These are phyloP conservation scores for Periconia digitata DNA, from an alignment of 2,329 filamentous ascomycete species.

Conservation along the genomic window DNA sequence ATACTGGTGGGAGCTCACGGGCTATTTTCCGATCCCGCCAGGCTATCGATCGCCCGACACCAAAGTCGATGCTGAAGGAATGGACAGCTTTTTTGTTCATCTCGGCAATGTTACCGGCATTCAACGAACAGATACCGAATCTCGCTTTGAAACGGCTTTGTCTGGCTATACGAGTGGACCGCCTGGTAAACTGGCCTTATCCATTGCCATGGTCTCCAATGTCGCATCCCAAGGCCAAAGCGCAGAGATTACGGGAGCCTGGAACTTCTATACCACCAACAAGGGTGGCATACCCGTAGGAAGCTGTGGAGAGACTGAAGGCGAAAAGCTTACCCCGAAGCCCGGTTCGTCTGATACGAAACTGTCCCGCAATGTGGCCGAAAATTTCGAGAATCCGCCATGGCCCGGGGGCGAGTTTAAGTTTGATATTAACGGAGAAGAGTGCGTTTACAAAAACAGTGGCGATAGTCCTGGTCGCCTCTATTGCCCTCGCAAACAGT, in stretches of 20 bases:
- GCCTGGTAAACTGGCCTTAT: slow-evolving; percentile 10
- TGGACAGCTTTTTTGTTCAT: not conserved
- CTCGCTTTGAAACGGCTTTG: not conserved
- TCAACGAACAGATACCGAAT: not conserved
- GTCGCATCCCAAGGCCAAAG: slow-evolving; percentile 8
- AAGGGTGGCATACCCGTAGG: slow-evolving; percentile 11
- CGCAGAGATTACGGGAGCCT: slow-evolving; percentile 1
- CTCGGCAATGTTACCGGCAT: not conserved
- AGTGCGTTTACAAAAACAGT: slow-evolving; percentile 15
- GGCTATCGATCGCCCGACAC: slow-evolving; percentile 1
- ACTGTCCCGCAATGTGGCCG: not conserved
- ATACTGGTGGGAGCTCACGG: slow-evolving; percentile 12
- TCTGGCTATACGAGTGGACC: not conserved
- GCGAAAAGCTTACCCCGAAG: slow-evolving; percentile 6
- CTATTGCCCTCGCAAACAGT: slow-evolving; percentile 9
- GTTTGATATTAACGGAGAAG: slow-evolving; percentile 12
- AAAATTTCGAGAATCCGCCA: slow-evolving; percentile 8
- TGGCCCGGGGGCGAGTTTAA: slow-evolving; percentile 16
- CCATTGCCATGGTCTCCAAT: slow-evolving; percentile 10
- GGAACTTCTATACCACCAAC: slow-evolving; percentile 10
- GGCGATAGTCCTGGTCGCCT: slow-evolving; percentile 13
- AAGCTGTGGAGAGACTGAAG: slow-evolving; percentile 7
- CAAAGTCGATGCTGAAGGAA: not conserved
- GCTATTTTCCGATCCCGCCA: slow-evolving; percentile 8
- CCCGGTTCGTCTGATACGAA: slow-evolving; percentile 4